Evolutionary conservation across 78 protist species (phyloP).

Genomic region (Dictyostelium capitatum): DNA sequence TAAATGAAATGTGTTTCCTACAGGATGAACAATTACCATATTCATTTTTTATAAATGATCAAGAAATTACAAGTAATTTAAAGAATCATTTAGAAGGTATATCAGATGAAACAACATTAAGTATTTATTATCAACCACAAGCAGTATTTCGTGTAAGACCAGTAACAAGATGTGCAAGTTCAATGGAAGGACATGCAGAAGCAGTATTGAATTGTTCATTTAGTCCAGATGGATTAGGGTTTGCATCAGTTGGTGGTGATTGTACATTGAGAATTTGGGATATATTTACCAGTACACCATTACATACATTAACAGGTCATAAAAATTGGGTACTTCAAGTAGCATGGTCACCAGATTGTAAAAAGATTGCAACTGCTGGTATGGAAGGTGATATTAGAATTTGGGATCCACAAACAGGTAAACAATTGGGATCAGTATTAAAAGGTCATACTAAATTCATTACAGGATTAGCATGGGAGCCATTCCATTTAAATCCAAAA

Average conservation of each 20-base stretch:
- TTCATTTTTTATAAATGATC: constrained; percentile 82
- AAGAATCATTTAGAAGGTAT: constrained; percentile 59
- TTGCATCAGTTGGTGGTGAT: constrained; percentile 95
- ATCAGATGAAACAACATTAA: constrained; percentile 37
- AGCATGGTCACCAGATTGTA: constrained; percentile 96
- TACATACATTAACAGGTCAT: constrained; percentile 89
- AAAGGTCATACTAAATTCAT: constrained; percentile 92
- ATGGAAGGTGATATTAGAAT: constrained; percentile 87
- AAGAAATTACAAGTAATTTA: constrained; percentile 60
- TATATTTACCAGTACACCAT: constrained; percentile 91
- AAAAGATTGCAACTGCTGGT: constrained; percentile 93
- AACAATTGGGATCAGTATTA: constrained; percentile 39
- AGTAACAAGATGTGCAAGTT: constrained; percentile 94
- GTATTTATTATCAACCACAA: constrained; percentile 94
- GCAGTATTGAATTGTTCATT: constrained; percentile 92
- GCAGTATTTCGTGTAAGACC: constrained; percentile 95
- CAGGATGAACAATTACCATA: constrained; percentile 86
- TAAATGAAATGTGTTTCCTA: background rate
- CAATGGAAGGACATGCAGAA: constrained; percentile 94
- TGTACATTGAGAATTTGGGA: constrained; percentile 98
- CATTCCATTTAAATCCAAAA: constrained; percentile 92
- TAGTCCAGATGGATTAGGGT: constrained; percentile 94
- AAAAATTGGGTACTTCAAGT: constrained; percentile 93
- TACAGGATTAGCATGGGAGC: constrained; percentile 97
- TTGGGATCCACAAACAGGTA: constrained; percentile 90